phyloP scores from a whole-genome alignment of 441 rosid genomes.

The Flueggea neowawraea region DNA sequence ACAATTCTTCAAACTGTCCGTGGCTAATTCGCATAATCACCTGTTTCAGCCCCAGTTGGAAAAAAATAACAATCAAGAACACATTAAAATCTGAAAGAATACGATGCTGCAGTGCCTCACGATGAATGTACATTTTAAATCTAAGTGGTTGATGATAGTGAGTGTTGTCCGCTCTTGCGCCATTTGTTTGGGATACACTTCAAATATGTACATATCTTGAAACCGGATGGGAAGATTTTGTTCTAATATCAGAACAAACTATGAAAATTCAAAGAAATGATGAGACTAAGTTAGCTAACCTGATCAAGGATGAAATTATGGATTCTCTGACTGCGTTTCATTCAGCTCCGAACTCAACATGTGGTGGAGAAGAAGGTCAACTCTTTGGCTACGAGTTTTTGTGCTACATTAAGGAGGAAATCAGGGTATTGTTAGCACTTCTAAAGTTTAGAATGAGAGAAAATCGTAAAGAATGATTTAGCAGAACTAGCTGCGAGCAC shows the following conservation, averaged over 20 bases:
- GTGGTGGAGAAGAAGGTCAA: slow-evolving; percentile 90
- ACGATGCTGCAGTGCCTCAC: too few relatives aligned
- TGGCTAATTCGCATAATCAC: too few relatives aligned
- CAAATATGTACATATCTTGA: too few relatives aligned
- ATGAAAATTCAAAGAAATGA: not conserved
- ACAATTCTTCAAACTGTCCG: too few relatives aligned
- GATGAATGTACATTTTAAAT: too few relatives aligned
- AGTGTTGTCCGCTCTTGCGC: too few relatives aligned
- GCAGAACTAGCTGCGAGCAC: slow-evolving; percentile 13
- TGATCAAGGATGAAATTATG: slow-evolving; percentile 15
- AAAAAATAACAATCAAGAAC: too few relatives aligned
- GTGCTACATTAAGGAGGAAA: slow-evolving; percentile 55
- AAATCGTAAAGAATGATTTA: not conserved
- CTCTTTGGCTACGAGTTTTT: slow-evolving; percentile 87
- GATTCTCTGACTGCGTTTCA: slow-evolving; percentile 19
- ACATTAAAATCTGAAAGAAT: too few relatives aligned
- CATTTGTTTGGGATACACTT: too few relatives aligned
- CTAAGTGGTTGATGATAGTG: too few relatives aligned
- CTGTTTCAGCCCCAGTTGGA: too few relatives aligned
- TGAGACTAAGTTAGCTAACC: slow-evolving; percentile 11
- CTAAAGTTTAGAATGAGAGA: not conserved
- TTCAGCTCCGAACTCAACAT: slow-evolving; percentile 73
- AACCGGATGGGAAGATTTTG: too few relatives aligned
- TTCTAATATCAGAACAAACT: not conserved
- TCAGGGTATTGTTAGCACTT: slow-evolving; percentile 1